phyloP scores from a whole-genome alignment of 2,329 filamentous ascomycete species.

The Fusarium sp. region DNA sequence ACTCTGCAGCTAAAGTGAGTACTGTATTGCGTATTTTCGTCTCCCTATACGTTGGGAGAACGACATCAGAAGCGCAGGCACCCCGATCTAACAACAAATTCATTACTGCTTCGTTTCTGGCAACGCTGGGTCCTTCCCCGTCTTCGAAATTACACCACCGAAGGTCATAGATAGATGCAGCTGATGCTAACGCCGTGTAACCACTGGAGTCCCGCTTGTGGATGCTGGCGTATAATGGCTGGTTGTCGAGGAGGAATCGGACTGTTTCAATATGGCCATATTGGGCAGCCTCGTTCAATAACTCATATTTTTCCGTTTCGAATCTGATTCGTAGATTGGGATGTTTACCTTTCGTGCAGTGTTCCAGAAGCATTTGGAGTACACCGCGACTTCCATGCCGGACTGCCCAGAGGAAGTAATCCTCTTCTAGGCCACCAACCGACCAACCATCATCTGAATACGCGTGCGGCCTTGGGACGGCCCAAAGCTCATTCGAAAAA shows the following conservation, averaged over 20 bases:
- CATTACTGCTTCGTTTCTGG: background rate
- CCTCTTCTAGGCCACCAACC: background rate
- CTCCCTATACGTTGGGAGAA: fast-evolving
- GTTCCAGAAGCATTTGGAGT: background rate
- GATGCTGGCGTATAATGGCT: background rate
- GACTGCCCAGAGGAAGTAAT: background rate
- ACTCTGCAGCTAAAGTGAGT: background rate
- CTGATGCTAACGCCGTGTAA: background rate
- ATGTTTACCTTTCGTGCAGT: background rate
- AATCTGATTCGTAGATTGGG: background rate
- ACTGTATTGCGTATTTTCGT: background rate
- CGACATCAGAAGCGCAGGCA: background rate
- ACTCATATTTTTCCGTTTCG: fast-evolving
- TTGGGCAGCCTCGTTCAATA: background rate
- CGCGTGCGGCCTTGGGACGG: background rate
- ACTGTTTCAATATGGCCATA: background rate
- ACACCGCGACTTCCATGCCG: background rate
- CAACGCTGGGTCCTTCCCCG: fast-evolving
- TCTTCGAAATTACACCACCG: background rate
- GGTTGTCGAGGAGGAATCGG: background rate
- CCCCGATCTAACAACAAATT: background rate
- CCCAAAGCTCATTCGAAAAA: background rate
- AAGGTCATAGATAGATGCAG: background rate
- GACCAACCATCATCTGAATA: background rate
- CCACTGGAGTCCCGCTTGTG: background rate